phyloP scores from a whole-genome alignment of 495 filamentous ascomycete species.

The Neurospora intermedia region DNA sequence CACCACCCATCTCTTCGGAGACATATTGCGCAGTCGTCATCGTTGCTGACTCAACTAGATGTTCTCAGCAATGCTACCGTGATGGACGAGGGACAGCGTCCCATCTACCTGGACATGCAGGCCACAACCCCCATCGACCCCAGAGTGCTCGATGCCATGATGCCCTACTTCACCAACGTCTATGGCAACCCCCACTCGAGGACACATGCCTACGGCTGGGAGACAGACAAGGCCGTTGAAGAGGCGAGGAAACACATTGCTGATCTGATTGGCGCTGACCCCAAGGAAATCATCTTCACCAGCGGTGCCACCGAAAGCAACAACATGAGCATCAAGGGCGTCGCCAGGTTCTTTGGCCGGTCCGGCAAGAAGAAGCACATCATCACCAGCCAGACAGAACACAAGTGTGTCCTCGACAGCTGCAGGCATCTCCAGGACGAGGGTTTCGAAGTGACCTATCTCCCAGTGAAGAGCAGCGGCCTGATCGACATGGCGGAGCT shows the following conservation, averaged over 20 bases:
- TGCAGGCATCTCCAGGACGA: slow-evolving; percentile 95
- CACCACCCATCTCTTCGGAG: too few relatives aligned
- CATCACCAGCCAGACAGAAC: slow-evolving; percentile 93
- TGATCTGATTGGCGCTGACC: slow-evolving; percentile 78
- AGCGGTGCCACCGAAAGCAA: slow-evolving; percentile 97
- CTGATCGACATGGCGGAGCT: slow-evolving; percentile 75
- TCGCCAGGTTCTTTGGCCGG: slow-evolving; percentile 85
- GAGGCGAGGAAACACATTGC: slow-evolving; percentile 75
- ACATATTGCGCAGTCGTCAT: not conserved
- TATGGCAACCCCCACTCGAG: slow-evolving; percentile 97
- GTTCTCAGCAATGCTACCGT: slow-evolving; percentile 86
- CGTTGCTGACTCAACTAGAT: slow-evolving; percentile 22
- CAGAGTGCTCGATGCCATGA: slow-evolving; percentile 90
- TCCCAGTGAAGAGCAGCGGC: slow-evolving; percentile 78
- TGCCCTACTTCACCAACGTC: slow-evolving; percentile 83
- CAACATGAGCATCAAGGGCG: slow-evolving; percentile 99
- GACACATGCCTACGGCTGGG: slow-evolving; percentile 98
- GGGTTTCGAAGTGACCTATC: slow-evolving; percentile 90
- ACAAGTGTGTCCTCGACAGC: slow-evolving; percentile 97
- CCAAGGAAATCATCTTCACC: slow-evolving; percentile 98
- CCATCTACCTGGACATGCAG: slow-evolving; percentile 98
- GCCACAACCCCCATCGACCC: slow-evolving; percentile 95
- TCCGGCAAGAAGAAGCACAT: slow-evolving; percentile 97
- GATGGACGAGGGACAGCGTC: slow-evolving; percentile 87
- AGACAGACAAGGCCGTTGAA: slow-evolving; percentile 89